Conservation (phyloP, 805 yeast genomes). For the Candida silvicultrix region DNA sequence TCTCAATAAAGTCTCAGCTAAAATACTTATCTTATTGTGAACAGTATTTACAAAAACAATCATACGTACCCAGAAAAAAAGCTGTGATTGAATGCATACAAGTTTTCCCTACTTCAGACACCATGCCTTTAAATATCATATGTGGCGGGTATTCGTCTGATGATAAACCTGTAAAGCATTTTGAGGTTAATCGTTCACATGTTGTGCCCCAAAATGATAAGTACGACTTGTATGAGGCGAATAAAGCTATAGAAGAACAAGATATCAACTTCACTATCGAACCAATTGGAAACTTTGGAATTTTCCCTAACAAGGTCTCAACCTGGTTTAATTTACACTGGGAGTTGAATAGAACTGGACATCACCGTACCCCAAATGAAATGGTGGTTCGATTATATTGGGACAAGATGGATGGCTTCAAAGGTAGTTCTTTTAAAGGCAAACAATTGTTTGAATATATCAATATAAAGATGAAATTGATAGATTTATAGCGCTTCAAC, state of each 20-base stretch:
- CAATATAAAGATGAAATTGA: conserved; percentile 23
- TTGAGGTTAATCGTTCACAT: background rate
- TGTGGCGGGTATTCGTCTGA: background rate
- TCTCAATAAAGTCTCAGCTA: conserved; percentile 64
- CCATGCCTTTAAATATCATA: background rate
- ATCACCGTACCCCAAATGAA: background rate
- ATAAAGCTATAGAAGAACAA: background rate
- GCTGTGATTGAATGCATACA: background rate
- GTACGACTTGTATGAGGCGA: background rate
- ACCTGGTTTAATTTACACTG: conserved; percentile 1
- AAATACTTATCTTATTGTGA: conserved; percentile 60
- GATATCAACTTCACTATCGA: background rate
- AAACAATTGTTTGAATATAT: conserved; percentile 43
- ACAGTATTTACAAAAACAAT: conserved; percentile 2
- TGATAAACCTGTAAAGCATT: background rate
- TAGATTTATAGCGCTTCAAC: background rate
- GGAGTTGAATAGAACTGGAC: background rate
- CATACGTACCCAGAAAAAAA: background rate
- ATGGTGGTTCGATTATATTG: conserved; percentile 22
- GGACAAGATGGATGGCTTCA: conserved; percentile 60
- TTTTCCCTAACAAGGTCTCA: background rate
- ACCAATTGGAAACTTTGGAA: background rate
- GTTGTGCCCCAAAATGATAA: background rate
- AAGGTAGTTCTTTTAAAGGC: conserved; percentile 55
- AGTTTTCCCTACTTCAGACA: background rate